Percentiles rank a stretch among this genome's conserved stretches.
Evolutionary conservation across 208 protist species (phyloP).

Genomic region (Cochliopodium minus): DNA sequence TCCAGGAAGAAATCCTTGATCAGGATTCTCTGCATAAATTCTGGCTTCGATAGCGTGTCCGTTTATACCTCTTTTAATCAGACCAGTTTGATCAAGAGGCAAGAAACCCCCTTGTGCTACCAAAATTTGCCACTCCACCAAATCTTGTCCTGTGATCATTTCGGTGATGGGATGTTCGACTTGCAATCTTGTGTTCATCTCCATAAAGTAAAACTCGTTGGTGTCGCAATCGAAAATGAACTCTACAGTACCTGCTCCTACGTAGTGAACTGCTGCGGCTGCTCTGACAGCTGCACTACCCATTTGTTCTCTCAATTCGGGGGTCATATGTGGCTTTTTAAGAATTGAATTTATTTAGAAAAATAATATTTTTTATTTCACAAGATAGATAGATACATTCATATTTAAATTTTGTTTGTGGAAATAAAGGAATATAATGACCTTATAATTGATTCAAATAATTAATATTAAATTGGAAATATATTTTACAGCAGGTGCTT

Average conservation of each 20-base stretch:
- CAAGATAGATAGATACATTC: too few relatives aligned
- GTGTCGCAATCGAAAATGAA: constrained; percentile 72
- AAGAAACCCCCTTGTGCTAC: constrained; percentile 42
- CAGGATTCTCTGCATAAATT: constrained; percentile 79
- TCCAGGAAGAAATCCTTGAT: constrained; percentile 58
- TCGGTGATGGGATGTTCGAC: constrained; percentile 85
- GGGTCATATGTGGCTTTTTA: constrained; percentile 34
- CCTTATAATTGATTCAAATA: too few relatives aligned
- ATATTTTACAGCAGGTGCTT: constrained; percentile 62
- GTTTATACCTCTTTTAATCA: constrained; percentile 45
- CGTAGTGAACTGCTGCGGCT: constrained; percentile 63
- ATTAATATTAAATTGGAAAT: not conserved
- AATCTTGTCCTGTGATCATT: constrained; percentile 67
- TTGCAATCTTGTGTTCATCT: constrained; percentile 96
- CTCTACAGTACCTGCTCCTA: constrained; percentile 87
- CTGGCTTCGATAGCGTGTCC: constrained; percentile 71
- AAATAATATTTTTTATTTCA: too few relatives aligned
- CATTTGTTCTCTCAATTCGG: constrained; percentile 44
- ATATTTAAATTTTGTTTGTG: too few relatives aligned
- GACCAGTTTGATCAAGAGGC: constrained; percentile 49
- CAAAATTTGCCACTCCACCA: constrained; percentile 78
- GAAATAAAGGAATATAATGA: too few relatives aligned
- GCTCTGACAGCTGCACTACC: constrained; percentile 47
- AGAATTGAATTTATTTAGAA: too few relatives aligned
- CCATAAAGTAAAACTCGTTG: constrained; percentile 86